These are phyloP conservation scores for Curvularia lunata DNA, from an alignment of 2,329 filamentous ascomycete species.

Conservation along the genomic window DNA sequence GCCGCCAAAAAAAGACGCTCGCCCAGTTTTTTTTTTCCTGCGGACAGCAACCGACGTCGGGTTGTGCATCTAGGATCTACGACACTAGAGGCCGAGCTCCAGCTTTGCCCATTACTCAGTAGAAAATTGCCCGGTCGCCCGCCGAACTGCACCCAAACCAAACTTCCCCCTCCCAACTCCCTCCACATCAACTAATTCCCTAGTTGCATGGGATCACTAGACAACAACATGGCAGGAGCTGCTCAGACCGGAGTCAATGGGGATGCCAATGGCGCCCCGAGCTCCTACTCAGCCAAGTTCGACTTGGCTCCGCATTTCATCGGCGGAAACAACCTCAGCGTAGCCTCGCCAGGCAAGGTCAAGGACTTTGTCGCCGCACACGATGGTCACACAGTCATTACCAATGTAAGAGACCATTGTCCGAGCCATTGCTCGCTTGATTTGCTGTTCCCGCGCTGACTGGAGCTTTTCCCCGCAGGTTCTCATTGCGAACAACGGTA, in stretches of 20 bases:
- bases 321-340: constrained; percentile 85
- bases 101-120: constrained; percentile 25
- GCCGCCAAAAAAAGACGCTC: neutral
- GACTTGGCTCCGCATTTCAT: constrained; percentile 93
- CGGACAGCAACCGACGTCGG: constrained; percentile 7
- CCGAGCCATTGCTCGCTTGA: neutral
- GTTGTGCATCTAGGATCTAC: constrained; percentile 20
- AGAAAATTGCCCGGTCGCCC: constrained; percentile 35
- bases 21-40: constrained; percentile 4
- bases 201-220: constrained; percentile 36
- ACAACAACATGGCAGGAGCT: constrained; percentile 45
- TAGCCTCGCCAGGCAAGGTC: constrained; percentile 81
- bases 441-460: constrained; percentile 23
- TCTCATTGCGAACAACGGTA: constrained; percentile 99
- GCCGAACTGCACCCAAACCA: constrained; percentile 20
- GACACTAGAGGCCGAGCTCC: constrained; percentile 32
- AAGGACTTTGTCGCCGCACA: constrained; percentile 94
- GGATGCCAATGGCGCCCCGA: constrained; percentile 60
- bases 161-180: constrained; percentile 18
- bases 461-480: constrained; percentile 64
- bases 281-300: constrained; percentile 79
- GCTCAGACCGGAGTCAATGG: constrained; percentile 48
- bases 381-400: constrained; percentile 97
- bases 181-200: constrained; percentile 21
- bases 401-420: constrained; percentile 71